These are phyloP conservation scores for Lepiota venenata DNA, from an alignment of 768 basidiomycete species.

Conservation along the genomic window DNA sequence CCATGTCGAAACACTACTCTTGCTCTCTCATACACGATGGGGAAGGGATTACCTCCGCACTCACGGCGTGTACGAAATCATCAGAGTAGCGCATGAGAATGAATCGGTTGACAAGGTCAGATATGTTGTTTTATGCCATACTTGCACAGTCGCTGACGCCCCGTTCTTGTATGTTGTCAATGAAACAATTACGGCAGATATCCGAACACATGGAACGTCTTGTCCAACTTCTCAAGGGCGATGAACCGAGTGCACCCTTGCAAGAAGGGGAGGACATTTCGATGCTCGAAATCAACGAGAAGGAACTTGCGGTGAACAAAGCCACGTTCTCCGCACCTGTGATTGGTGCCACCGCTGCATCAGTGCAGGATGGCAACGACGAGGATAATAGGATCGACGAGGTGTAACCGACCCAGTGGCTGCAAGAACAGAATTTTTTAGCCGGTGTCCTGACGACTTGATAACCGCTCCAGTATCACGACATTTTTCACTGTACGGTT, in stretches of 20 bases:
- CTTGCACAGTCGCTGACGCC: neutral
- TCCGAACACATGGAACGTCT: slow-evolving; percentile 85
- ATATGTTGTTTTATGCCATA: slow-evolving; percentile 6
- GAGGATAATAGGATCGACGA: slow-evolving; percentile 78
- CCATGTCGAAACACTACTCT: slow-evolving; percentile 84
- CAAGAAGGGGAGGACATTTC: slow-evolving; percentile 32
- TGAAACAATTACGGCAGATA: slow-evolving; percentile 43
- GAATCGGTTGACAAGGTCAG: slow-evolving; percentile 78
- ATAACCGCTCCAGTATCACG: too few species aligned
- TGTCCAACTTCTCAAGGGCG: slow-evolving; percentile 80
- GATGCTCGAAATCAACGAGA: slow-evolving; percentile 17
- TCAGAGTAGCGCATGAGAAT: slow-evolving; percentile 71
- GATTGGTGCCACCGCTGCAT: slow-evolving; percentile 11
- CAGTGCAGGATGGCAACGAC: slow-evolving; percentile 34
- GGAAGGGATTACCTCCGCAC: slow-evolving; percentile 79
- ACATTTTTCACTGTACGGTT: too few species aligned
- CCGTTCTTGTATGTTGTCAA: neutral
- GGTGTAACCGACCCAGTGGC: slow-evolving; percentile 38
- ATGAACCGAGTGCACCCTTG: slow-evolving; percentile 54
- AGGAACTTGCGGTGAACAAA: slow-evolving; percentile 10
- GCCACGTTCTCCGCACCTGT: slow-evolving; percentile 17
- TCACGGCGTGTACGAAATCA: slow-evolving; percentile 84
- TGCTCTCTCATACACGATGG: slow-evolving; percentile 87
- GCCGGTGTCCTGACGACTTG: neutral
- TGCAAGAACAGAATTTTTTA: neutral